phyloP scores from a whole-genome alignment of 1,284 basidiomycete species.

The Apiotrichum gracile region DNA sequence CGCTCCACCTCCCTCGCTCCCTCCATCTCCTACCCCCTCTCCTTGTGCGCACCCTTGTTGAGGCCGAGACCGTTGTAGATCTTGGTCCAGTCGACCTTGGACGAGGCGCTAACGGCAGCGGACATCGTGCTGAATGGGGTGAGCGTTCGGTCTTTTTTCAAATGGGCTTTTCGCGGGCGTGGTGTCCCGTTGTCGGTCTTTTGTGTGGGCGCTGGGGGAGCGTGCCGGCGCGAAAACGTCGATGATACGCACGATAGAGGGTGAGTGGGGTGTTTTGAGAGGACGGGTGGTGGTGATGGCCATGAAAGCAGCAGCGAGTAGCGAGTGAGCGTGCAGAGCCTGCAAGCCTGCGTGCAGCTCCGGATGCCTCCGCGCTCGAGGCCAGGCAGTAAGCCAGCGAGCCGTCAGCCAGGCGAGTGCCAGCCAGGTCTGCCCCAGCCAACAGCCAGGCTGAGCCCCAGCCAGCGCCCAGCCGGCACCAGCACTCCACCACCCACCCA shows the following conservation, averaged over 20 bases:
- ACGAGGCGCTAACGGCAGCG: constrained; percentile 16
- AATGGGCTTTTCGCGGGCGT: too few relatives aligned
- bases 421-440: background rate
- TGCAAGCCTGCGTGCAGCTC: background rate
- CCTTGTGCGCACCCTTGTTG: constrained; percentile 72
- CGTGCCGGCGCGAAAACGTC: background rate
- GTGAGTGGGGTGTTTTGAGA: background rate
- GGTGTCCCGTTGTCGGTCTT: too few relatives aligned
- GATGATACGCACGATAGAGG: background rate
- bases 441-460: background rate
- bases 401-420: background rate
- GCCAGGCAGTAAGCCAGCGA: background rate
- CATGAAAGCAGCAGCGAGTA: constrained; percentile 1
- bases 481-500: too few relatives aligned
- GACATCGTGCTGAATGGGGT: constrained; percentile 10
- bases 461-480: background rate
- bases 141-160: background rate
- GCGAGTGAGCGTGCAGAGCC: background rate
- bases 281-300: constrained; percentile 8
- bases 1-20: too few relatives aligned
- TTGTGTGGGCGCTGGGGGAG: background rate
- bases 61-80: constrained; percentile 85
- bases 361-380: background rate
- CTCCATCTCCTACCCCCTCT: background rate
- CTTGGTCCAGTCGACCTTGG: constrained; percentile 68